phyloP scores from a whole-genome alignment of 169 alveolate genomes.

The Plasmodium berghei region DNA sequence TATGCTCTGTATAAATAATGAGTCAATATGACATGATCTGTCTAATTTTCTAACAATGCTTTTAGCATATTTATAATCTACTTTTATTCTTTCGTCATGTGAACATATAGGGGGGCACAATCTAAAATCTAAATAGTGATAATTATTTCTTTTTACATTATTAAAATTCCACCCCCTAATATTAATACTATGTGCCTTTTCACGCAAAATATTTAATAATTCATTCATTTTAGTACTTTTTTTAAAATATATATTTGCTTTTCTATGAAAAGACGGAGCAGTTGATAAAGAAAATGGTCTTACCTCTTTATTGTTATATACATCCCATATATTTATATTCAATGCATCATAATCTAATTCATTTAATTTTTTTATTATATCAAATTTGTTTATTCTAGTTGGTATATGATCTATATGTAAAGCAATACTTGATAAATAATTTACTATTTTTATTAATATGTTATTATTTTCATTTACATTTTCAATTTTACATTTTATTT shows the following conservation, averaged over 20 bases:
- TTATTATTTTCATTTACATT: constrained; percentile 54
- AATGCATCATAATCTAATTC: constrained; percentile 14
- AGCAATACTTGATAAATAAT: constrained; percentile 23
- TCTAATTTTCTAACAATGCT: constrained; percentile 29
- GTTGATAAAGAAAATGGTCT: constrained; percentile 32
- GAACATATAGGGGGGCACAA: constrained; percentile 74
- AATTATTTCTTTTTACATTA: constrained; percentile 46
- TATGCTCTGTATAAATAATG: not conserved
- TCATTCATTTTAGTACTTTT: constrained; percentile 19
- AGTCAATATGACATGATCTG: constrained; percentile 41
- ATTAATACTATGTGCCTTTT: constrained; percentile 22
- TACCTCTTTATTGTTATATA: constrained; percentile 19
- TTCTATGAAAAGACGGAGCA: constrained; percentile 29
- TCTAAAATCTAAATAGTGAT: constrained; percentile 41
- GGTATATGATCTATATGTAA: constrained; percentile 49
- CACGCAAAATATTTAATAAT: constrained; percentile 13
- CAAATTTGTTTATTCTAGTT: constrained; percentile 38
- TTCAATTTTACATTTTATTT: constrained; percentile 71
- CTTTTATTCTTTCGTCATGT: constrained; percentile 40
- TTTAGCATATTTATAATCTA: constrained; percentile 65
- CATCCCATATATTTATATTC: constrained; percentile 71
- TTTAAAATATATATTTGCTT: constrained; percentile 58
- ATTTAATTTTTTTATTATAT: constrained; percentile 32
- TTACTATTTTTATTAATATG: constrained; percentile 43
- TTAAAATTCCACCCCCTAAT: constrained; percentile 31